Percentiles rank a stretch among this genome's conserved stretches.
These are phyloP conservation scores for Stagonosporopsis rhizophila DNA, from an alignment of 2,329 filamentous ascomycete genomes.

Conservation along the genomic window DNA sequence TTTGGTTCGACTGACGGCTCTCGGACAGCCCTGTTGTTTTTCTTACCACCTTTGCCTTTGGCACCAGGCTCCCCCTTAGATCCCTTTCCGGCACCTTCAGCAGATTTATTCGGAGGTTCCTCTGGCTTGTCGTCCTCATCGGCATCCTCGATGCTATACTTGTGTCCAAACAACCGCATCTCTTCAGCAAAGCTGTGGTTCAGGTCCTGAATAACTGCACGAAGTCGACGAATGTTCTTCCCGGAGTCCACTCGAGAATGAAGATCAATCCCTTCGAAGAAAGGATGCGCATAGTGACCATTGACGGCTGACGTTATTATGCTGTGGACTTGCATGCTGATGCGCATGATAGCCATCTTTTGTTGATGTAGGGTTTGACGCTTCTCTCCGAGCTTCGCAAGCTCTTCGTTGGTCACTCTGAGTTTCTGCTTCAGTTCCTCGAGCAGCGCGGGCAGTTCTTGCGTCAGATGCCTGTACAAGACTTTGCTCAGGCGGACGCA, in stretches of 20 bases:
- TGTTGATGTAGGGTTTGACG: not conserved
- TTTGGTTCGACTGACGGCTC: too few species aligned
- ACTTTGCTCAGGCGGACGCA: not conserved
- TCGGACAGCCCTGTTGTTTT: too few species aligned
- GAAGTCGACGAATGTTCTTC: not conserved
- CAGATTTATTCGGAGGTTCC: too few species aligned
- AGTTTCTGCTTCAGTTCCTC: too few species aligned
- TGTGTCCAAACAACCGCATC: slow-evolving; percentile 1
- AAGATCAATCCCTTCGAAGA: not conserved
- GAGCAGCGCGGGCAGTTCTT: not conserved
- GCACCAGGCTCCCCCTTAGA: too few species aligned
- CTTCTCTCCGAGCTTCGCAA: not conserved
- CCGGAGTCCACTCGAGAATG: not conserved
- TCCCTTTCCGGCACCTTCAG: too few species aligned
- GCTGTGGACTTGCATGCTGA: not conserved
- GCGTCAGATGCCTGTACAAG: not conserved
- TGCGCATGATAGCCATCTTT: not conserved
- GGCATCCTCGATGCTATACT: not conserved
- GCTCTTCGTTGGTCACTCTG: not conserved
- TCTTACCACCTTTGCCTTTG: too few species aligned
- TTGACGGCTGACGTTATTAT: not conserved
- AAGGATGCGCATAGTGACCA: not conserved
- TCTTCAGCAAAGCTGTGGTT: not conserved
- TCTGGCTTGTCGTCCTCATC: not conserved
- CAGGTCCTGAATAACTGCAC: not conserved